Conservation (phyloP, 208 protist species). For the Strigomonas culicis region DNA sequence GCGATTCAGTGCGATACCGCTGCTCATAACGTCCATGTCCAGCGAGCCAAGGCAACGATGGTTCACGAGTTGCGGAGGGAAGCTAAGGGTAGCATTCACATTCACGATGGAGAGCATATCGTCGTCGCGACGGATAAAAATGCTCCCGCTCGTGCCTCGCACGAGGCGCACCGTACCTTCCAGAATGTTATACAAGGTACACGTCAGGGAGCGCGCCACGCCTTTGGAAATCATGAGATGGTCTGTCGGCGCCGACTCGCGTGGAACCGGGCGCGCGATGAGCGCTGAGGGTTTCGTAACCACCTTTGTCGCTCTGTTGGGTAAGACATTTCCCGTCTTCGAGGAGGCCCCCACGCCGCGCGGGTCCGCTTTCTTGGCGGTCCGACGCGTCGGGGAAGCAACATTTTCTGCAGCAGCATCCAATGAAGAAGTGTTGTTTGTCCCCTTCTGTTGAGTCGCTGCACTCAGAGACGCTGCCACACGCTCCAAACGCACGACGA, state of each 20-base stretch:
- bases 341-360: no score
- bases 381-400: background rate
- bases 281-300: slow-evolving; percentile 40
- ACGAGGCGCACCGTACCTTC: slow-evolving; percentile 49
- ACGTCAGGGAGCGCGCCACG: slow-evolving; percentile 50
- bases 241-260: slow-evolving; percentile 24
- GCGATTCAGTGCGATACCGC: slow-evolving; percentile 81
- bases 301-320: slow-evolving; percentile 10
- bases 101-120: slow-evolving; percentile 86
- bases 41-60: slow-evolving; percentile 63
- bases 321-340: background rate
- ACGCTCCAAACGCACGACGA: slow-evolving; percentile 32
- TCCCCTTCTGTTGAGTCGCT: background rate
- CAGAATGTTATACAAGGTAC: slow-evolving; percentile 77
- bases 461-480: slow-evolving; percentile 19
- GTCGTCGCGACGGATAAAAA: slow-evolving; percentile 71
- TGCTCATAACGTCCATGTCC: slow-evolving; percentile 77
- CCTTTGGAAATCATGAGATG: slow-evolving; percentile 57
- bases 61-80: slow-evolving; percentile 72
- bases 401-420: background rate
- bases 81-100: slow-evolving; percentile 52
- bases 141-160: slow-evolving; percentile 49
- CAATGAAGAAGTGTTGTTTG: background rate
- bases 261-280: slow-evolving; percentile 32
- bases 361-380: background rate